phyloP scores from a whole-genome alignment of 306 rosid genomes.

The Fragaria iinumae region DNA sequence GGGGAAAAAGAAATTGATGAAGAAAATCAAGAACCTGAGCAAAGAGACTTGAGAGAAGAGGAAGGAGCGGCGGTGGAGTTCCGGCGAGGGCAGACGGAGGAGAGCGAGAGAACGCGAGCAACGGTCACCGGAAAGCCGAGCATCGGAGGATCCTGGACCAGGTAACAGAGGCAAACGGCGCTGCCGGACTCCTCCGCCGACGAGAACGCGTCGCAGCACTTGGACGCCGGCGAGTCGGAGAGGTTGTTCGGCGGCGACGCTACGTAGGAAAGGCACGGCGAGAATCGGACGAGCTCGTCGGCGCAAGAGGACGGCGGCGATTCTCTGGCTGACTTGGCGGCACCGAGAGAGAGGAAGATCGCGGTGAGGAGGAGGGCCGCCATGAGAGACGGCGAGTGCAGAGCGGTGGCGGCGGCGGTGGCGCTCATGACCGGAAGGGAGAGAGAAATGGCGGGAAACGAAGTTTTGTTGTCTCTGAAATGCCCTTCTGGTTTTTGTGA shows the following conservation, averaged over 20 bases:
- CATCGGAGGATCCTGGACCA: conserved; percentile 47
- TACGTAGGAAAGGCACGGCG: conserved; percentile 60
- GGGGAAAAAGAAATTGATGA: not conserved
- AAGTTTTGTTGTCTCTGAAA: not conserved
- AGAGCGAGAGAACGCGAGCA: conserved; percentile 53
- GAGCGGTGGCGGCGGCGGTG: not conserved
- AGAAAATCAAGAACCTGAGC: conserved; percentile 48
- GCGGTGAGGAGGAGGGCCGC: conserved; percentile 6
- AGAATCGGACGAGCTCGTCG: conserved; percentile 47
- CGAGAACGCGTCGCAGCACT: conserved; percentile 54
- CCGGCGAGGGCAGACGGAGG: conserved; percentile 38
- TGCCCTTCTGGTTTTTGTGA: not conserved
- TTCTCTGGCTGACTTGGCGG: not conserved
- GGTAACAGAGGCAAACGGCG: conserved; percentile 57
- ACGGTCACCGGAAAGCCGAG: conserved; percentile 67
- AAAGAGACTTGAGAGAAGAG: conserved; percentile 30
- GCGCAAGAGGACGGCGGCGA: conserved; percentile 29
- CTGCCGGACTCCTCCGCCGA: conserved; percentile 24
- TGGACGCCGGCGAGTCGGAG: conserved; percentile 37
- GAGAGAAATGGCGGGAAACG: conserved; percentile 12
- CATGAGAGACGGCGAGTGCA: conserved; percentile 4
- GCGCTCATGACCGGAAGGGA: conserved; percentile 10
- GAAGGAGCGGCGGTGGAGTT: not conserved
- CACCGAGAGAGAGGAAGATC: not conserved
- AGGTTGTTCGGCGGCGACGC: conserved; percentile 69